These are phyloP conservation scores for Croton laevigatus DNA, from an alignment of 441 rosid genomes.

Conservation along the genomic window DNA sequence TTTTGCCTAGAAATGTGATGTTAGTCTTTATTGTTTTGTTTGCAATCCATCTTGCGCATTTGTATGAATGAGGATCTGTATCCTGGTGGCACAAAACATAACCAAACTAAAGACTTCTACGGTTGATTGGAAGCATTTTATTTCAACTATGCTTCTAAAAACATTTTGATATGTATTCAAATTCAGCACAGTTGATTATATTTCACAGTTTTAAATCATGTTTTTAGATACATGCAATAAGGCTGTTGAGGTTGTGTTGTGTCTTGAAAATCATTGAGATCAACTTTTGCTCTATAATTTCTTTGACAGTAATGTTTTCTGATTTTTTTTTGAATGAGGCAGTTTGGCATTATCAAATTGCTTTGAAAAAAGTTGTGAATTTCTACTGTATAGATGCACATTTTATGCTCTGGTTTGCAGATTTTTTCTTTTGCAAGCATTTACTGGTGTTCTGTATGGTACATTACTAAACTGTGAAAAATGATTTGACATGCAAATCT, in stretches of 20 bases:
- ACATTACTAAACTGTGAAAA: too few species aligned
- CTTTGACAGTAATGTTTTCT: constrained; percentile 4
- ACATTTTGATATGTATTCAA: neutral
- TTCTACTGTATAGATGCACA: neutral
- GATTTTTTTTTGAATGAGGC: neutral
- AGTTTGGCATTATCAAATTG: neutral
- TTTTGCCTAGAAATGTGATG: neutral
- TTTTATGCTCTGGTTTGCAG: neutral
- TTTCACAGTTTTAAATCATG: too few species aligned
- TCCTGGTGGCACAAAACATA: neutral
- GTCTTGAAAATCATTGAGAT: neutral
- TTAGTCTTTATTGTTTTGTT: neutral
- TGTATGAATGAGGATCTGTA: neutral
- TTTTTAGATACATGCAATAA: neutral
- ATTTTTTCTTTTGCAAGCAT: neutral
- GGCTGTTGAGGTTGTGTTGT: neutral
- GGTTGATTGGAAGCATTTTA: neutral
- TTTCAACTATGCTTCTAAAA: neutral
- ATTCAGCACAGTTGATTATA: neutral
- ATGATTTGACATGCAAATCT: too few species aligned
- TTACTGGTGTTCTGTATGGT: neutral
- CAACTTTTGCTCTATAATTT: neutral
- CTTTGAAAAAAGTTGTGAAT: neutral
- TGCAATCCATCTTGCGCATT: neutral
- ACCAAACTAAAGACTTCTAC: neutral